Evolutionary conservation across 1,284 basidiomycete species (phyloP).

Genomic region (Cystobasidium sp.): DNA sequence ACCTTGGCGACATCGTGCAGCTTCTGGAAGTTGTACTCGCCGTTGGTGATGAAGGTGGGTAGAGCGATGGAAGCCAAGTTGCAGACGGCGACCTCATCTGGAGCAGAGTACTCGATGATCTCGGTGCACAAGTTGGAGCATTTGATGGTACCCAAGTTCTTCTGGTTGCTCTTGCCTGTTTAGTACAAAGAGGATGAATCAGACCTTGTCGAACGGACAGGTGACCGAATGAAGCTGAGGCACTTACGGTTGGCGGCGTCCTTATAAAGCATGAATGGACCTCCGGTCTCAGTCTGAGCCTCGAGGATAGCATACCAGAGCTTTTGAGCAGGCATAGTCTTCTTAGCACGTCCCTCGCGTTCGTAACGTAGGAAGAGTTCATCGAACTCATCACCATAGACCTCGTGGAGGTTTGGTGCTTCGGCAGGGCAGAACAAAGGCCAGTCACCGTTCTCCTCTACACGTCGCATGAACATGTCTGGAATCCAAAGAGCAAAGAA

Average conservation of each 20-base stretch:
- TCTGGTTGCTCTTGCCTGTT: slow-evolving; percentile 92
- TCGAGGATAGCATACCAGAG: slow-evolving; percentile 98
- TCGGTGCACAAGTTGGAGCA: slow-evolving; percentile 99
- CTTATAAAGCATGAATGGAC: slow-evolving; percentile 99
- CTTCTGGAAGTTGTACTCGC: slow-evolving; percentile 72
- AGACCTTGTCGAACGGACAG: background rate
- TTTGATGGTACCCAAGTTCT: slow-evolving; percentile 99
- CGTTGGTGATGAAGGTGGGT: slow-evolving; percentile 63
- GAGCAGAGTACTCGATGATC: slow-evolving; percentile 97
- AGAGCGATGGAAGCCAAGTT: slow-evolving; percentile 97
- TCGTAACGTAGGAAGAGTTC: slow-evolving; percentile 88
- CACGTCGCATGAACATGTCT: slow-evolving; percentile 97
- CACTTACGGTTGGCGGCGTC: slow-evolving; percentile 59
- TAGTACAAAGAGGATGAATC: background rate
- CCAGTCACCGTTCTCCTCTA: slow-evolving; percentile 87
- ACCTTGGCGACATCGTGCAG: slow-evolving; percentile 94
- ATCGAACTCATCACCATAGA: slow-evolving; percentile 91
- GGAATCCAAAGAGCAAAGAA: slow-evolving; percentile 98
- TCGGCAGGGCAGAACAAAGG: slow-evolving; percentile 98
- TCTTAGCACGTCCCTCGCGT: slow-evolving; percentile 83
- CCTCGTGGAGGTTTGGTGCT: slow-evolving; percentile 86
- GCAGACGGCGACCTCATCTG: slow-evolving; percentile 98
- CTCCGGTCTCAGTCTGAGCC: slow-evolving; percentile 96
- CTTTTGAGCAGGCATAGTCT: slow-evolving; percentile 92
- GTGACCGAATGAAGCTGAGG: slow-evolving; percentile 52